These are phyloP conservation scores for Colletotrichum salicis DNA, from an alignment of 2,329 filamentous ascomycete genomes.

Conservation along the genomic window DNA sequence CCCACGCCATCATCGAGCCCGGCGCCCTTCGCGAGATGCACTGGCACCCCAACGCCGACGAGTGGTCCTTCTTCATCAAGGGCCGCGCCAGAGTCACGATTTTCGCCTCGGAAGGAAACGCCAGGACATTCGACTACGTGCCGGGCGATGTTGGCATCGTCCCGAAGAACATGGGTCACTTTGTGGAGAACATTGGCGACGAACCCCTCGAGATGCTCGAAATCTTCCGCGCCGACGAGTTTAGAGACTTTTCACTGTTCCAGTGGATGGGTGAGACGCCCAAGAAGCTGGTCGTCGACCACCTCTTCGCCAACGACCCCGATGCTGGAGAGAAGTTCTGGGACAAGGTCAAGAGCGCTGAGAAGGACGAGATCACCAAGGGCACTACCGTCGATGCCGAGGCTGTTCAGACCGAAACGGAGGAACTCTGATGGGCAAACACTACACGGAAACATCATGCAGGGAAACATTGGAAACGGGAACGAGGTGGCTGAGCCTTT, in stretches of 20 bases:
- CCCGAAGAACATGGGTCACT: slow-evolving; percentile 81
- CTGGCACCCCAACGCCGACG: slow-evolving; percentile 83
- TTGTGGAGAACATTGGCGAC: slow-evolving; percentile 82
- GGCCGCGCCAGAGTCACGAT: slow-evolving; percentile 80
- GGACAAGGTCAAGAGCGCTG: slow-evolving; percentile 68
- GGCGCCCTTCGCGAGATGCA: slow-evolving; percentile 82
- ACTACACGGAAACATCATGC: not conserved
- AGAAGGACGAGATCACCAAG: slow-evolving; percentile 66
- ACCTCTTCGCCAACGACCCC: slow-evolving; percentile 72
- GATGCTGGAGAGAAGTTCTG: slow-evolving; percentile 72
- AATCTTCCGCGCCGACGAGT: slow-evolving; percentile 77
- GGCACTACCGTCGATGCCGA: not conserved
- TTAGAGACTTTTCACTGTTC: slow-evolving; percentile 79
- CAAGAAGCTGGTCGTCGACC: slow-evolving; percentile 72
- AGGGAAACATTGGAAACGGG: not conserved
- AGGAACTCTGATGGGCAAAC: slow-evolving; percentile 24
- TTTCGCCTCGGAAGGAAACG: slow-evolving; percentile 75
- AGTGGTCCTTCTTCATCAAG: slow-evolving; percentile 83
- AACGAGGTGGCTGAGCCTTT: slow-evolving; percentile 3
- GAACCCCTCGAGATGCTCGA: slow-evolving; percentile 81
- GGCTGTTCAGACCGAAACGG: not conserved
- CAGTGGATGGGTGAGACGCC: slow-evolving; percentile 82
- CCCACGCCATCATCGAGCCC: slow-evolving; percentile 76
- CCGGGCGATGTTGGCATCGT: slow-evolving; percentile 83
- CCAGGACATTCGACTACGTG: slow-evolving; percentile 80